Conservation (phyloP, 441 rosid genomes). For the Isatis lusitanica region DNA sequence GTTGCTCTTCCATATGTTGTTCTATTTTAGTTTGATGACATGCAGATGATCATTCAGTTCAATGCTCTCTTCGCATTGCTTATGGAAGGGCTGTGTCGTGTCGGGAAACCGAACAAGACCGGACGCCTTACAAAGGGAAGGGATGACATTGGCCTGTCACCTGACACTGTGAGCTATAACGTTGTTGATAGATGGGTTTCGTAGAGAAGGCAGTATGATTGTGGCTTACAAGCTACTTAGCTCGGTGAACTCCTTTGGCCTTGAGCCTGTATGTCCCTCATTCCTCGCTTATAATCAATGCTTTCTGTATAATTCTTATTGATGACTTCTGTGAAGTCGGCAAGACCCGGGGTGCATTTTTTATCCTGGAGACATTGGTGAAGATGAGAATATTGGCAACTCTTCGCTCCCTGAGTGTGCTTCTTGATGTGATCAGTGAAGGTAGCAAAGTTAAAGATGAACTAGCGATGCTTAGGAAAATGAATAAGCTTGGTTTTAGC, state of each 20-base stretch:
- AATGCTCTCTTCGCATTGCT: slow-evolving; percentile 14
- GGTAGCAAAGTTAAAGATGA: slow-evolving; percentile 41
- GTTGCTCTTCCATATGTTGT: slow-evolving; percentile 59
- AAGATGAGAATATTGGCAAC: slow-evolving; percentile 32
- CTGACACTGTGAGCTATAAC: slow-evolving; percentile 38
- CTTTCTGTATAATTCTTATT: slow-evolving; percentile 45
- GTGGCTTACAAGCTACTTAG: slow-evolving; percentile 41
- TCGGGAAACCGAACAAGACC: slow-evolving; percentile 40
- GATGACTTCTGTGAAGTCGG: slow-evolving; percentile 48
- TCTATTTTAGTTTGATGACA: slow-evolving; percentile 44
- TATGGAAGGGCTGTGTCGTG: slow-evolving; percentile 48
- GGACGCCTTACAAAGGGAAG: slow-evolving; percentile 34
- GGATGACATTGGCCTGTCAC: slow-evolving; percentile 37
- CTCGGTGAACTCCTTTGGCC: slow-evolving; percentile 34
- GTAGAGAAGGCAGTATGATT: slow-evolving; percentile 45
- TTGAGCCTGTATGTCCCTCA: slow-evolving; percentile 38
- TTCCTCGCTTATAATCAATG: slow-evolving; percentile 40
- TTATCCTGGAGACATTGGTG: slow-evolving; percentile 39
- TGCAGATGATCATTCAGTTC: background rate
- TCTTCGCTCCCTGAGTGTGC: slow-evolving; percentile 44
- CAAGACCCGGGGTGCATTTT: slow-evolving; percentile 38
- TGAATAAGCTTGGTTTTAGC: slow-evolving; percentile 46
- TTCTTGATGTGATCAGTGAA: slow-evolving; percentile 47
- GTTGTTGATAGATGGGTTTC: slow-evolving; percentile 44
- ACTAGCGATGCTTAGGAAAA: slow-evolving; percentile 46